Evolutionary conservation across 208 protist genomes (phyloP).

Genomic region (Acanthamoeba royreba): DNA sequence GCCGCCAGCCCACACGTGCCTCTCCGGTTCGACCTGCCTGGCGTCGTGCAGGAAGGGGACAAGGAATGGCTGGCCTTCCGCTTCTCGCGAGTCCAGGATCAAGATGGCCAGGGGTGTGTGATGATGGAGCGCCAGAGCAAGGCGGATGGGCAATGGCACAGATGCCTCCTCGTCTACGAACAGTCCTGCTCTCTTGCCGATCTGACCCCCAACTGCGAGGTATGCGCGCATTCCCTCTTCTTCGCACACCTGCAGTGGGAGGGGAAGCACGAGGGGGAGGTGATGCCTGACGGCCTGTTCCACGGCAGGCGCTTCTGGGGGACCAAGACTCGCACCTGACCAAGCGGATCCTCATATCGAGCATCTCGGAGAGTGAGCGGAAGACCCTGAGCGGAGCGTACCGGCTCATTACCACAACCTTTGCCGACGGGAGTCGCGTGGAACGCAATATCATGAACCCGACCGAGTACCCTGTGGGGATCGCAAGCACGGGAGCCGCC

Average conservation of each 20-base stretch:
- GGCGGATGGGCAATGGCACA: not conserved
- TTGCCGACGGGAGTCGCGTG: not conserved
- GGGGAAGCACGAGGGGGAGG: no score
- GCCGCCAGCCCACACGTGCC: not conserved
- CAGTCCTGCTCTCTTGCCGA: not conserved
- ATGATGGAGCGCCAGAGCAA: not conserved
- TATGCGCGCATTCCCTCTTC: no score
- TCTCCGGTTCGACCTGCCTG: not conserved
- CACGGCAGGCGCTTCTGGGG: not conserved
- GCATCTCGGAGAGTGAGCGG: not conserved
- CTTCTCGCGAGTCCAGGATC: not conserved
- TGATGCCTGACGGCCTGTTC: not conserved
- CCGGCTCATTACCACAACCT: not conserved
- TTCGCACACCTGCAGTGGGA: no score
- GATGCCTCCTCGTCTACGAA: not conserved
- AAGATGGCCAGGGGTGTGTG: not conserved
- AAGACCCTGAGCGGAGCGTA: not conserved
- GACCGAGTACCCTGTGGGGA: no score
- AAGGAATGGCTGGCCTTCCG: not conserved
- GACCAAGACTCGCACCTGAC: not conserved
- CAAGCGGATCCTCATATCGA: not conserved
- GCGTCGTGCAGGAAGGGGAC: not conserved
- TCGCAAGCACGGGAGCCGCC: no score
- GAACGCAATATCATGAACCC: not conserved
- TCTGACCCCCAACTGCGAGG: not conserved